Base-by-base conservation (phyloP, 2,329 filamentous ascomycete genomes). In the Aspergillus sp. region DNA sequence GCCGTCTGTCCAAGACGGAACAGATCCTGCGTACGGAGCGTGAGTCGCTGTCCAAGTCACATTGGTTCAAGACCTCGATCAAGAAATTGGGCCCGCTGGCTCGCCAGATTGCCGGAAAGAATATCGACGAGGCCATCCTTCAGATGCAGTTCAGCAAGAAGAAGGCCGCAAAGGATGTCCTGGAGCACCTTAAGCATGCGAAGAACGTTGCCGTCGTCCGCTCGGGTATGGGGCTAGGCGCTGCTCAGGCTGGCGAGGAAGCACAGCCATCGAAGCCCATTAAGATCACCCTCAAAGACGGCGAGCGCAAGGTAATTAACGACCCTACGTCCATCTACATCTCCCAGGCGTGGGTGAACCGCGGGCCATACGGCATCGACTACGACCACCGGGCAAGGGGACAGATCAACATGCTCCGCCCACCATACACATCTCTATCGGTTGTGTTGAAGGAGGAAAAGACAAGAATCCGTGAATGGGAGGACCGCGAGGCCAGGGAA, bases 111-210 rank as follows among this genome's bases (percentile, higher is more conserved):
- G 83, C 87, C 2, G 95, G 95, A 64, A 98, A 97, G 83, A 88
- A 88, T n/a, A 82, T 99, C 60, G 91, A 96, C 57, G 93, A 99
- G 37, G 95, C 95, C 13, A 90, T 98, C 64, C 78, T 90, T 54
- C 95, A 99, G 81, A 96, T 99, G 91, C 86, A 88, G 56, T 98
- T 93, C 79, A 93, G 89, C 74, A 91, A 91, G 81, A 99, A 99
- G 85, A 93, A 92, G 79, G 89, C 89, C 62, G 90, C 93, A 6
- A 81, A 85, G 64, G 91, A 96, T 69, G 86, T 98, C 27, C 80
- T 84, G 65, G 87, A 86, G 70, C 90, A 95, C 70, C 80, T 99
- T 17, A 86, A 95, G 70, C 83, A 90, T 67, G 93, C 93, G 1
- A 85, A 89, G 57, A 90, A 96, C 70, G 80, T 88, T 68, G 95